Base-by-base conservation (phyloP, 768 basidiomycete species). In the Macrolepiota dolichaula region DNA sequence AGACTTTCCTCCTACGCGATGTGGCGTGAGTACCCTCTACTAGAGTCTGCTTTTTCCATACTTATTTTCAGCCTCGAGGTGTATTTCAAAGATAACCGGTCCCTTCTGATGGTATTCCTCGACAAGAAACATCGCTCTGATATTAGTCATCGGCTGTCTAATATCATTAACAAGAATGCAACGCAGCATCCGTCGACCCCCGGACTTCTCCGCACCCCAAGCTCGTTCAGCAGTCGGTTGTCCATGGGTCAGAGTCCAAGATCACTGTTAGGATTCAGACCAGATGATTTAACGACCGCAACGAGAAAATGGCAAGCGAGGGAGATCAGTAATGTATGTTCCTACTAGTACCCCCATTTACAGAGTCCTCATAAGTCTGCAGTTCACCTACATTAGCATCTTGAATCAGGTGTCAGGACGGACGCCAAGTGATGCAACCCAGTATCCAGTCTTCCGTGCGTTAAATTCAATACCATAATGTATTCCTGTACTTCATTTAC, bases 341-440 rank as follows among this genome's bases (percentile, higher is more conserved):
- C 27, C 44, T 24, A 40, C 10, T n/a, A 10, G 12, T 10, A 24
- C 47, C 15, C 15, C 25, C 15, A 49, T 13, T 25, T 22, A 17
- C 47, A 12, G 12, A 22, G 19, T 47, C 12, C 19, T 13, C 7
- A 25, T 24, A 13, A 13, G 19, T 15, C 15, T 27, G 25, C 59
- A 96, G 94, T 96, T 93, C 71, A 88, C 91, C 0, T 96, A 96
- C 72, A 74, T 96, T 53, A 89, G 91, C 63, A 85, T 97, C 58
- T 75, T 97, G 57, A 97, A 97, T 66, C 94, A 96, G 70, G 83
- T 92, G 22, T 96, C 95, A 2, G 94, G 95, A 46, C 83, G 95
- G 22, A 97, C 95, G 2, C 94, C 94, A 1, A 94, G 89, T 68
- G 95, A 97, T 76, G 93, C 95, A 10, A 96, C 96, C 0, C 94